These are phyloP conservation scores for Metarhizium humberi DNA, from an alignment of 2,329 filamentous ascomycete species.

Conservation along the genomic window DNA sequence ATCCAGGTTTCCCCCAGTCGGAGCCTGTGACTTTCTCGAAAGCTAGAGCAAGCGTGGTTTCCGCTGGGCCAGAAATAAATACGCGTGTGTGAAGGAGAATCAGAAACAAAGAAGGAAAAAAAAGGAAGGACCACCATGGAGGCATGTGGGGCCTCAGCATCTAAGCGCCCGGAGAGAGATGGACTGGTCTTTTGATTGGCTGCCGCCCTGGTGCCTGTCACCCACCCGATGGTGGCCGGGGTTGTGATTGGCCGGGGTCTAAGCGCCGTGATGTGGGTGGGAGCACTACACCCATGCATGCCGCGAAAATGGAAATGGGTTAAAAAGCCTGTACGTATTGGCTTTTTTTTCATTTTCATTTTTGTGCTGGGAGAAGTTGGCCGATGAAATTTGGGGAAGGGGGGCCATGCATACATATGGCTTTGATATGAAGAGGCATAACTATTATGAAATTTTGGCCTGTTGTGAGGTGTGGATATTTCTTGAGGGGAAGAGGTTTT, in stretches of 20 bases:
- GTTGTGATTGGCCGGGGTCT: constrained; percentile 24
- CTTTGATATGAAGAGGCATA: no score
- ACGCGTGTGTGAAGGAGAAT: neutral
- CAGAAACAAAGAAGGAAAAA: neutral
- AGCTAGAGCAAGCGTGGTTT: neutral
- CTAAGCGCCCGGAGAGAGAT: constrained; percentile 24
- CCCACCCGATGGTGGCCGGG: constrained; percentile 16
- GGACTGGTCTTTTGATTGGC: constrained; percentile 17
- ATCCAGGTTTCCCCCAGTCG: constrained; percentile 18
- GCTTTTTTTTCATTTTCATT: neutral
- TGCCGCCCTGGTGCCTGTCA: constrained; percentile 18
- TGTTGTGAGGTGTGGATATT: neutral
- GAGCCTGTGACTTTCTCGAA: neutral
- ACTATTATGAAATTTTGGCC: no score
- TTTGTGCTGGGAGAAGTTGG: neutral
- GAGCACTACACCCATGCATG: neutral
- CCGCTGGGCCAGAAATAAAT: neutral
- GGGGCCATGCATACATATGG: neutral
- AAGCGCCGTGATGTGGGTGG: constrained; percentile 23
- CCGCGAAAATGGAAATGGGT: neutral
- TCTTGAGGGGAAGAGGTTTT: neutral
- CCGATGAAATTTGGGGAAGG: neutral
- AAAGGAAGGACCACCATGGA: neutral
- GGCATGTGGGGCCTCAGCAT: constrained; percentile 4
- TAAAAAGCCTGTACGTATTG: neutral